These are phyloP conservation scores for Leccinum subtestaceum DNA, from an alignment of 768 basidiomycete species.

Conservation along the genomic window DNA sequence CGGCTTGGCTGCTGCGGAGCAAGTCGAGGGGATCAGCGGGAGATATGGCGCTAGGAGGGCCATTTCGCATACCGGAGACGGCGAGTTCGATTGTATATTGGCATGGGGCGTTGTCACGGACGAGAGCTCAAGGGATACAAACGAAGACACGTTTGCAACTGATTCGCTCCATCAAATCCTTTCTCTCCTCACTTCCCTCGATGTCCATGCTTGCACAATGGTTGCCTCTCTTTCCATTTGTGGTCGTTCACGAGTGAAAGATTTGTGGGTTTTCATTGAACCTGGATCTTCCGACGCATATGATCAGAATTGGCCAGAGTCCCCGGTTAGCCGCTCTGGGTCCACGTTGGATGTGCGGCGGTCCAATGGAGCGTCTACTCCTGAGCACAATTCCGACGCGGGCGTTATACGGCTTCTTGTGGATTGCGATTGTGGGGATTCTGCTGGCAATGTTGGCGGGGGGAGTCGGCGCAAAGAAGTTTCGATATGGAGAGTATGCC, in stretches of 20 bases:
- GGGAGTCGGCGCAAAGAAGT: constrained; percentile 38
- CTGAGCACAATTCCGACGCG: constrained; percentile 27
- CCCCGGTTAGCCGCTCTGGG: constrained; percentile 34
- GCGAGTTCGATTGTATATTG: constrained; percentile 47
- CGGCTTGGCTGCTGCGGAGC: constrained; percentile 37
- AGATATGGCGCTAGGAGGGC: constrained; percentile 28
- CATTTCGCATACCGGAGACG: constrained; percentile 42
- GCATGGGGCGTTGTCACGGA: constrained; percentile 33
- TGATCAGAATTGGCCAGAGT: constrained; percentile 35
- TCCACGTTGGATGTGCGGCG: constrained; percentile 37
- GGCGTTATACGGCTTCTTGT: constrained; percentile 30
- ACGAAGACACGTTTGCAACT: constrained; percentile 70
- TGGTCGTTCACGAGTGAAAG: constrained; percentile 69
- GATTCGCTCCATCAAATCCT: constrained; percentile 75
- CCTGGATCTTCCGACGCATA: constrained; percentile 36
- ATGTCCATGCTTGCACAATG: constrained; percentile 64
- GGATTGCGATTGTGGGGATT: constrained; percentile 32
- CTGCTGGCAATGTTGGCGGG: constrained; percentile 37
- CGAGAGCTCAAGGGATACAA: constrained; percentile 19
- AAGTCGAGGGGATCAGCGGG: constrained; percentile 36
- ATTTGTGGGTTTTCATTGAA: constrained; percentile 75
- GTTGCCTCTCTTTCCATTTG: constrained; percentile 69
- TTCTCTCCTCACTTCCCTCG: constrained; percentile 61
- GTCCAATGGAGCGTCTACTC: constrained; percentile 33
- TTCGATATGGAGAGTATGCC: constrained; percentile 71